These are phyloP conservation scores for Exophiala lecanii-corni DNA, from an alignment of 2,329 filamentous ascomycete species.

Conservation along the genomic window DNA sequence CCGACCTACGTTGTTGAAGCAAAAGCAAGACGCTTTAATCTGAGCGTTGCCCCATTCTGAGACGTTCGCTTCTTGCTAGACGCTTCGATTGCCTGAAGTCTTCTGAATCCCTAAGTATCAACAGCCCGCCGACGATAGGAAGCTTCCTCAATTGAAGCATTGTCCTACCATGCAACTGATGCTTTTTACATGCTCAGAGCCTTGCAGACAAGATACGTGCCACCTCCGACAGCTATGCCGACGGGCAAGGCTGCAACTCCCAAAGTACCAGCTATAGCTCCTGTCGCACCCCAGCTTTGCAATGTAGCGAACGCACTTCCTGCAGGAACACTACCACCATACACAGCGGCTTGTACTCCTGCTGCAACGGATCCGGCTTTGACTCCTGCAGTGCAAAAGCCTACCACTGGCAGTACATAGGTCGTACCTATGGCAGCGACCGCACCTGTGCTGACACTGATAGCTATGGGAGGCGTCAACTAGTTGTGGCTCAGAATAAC, in stretches of 20 bases:
- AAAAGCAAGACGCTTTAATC: too few species aligned
- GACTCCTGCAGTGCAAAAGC: conserved; percentile 9
- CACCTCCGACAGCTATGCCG: conserved; percentile 2
- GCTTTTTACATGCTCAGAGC: too few species aligned
- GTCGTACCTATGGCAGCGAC: conserved; percentile 7
- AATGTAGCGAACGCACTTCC: conserved; percentile 9
- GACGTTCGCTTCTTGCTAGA: too few species aligned
- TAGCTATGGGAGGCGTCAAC: conserved; percentile 2
- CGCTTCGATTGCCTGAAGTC: too few species aligned
- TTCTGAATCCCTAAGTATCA: too few species aligned
- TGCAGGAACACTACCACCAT: conserved; percentile 4
- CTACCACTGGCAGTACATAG: conserved; percentile 5
- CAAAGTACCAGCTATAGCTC: conserved; percentile 4
- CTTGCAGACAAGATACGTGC: conserved; percentile 3
- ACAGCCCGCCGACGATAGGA: too few species aligned
- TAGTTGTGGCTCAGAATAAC: background rate
- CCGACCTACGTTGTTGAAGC: too few species aligned
- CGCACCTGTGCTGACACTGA: conserved; percentile 2
- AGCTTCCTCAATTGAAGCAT: too few species aligned
- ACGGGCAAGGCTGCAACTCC: conserved; percentile 7
- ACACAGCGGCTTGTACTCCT: conserved; percentile 5
- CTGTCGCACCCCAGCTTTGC: conserved; percentile 10
- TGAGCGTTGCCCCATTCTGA: too few species aligned
- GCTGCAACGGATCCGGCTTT: conserved; percentile 10
- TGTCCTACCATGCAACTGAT: too few species aligned